Evolutionary conservation across 495 filamentous ascomycete species (phyloP).

Genomic region (Copromyces sp.): DNA sequence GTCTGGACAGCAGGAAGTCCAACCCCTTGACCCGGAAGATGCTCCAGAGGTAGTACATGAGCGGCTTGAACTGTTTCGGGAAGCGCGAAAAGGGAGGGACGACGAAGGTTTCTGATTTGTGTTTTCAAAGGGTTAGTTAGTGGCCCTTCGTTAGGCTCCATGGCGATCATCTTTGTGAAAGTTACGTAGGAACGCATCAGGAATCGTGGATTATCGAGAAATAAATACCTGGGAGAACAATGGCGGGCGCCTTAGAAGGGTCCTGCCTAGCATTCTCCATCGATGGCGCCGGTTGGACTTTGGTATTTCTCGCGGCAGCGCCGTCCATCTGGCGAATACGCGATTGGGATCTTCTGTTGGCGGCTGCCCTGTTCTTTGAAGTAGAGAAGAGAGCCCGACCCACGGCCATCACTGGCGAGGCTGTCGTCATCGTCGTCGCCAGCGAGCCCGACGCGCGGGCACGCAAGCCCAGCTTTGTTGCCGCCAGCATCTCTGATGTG

Average conservation of each 20-base stretch:
- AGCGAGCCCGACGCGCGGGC: constrained; percentile 3
- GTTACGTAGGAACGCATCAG: not conserved
- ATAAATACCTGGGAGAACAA: constrained; percentile 2
- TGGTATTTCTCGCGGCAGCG: not conserved
- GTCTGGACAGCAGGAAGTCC: not conserved
- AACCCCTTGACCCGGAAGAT: constrained; percentile 10
- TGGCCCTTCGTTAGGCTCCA: not conserved
- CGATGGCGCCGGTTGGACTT: not conserved
- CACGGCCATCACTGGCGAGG: not conserved
- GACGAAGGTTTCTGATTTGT: constrained; percentile 17
- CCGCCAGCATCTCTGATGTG: not conserved
- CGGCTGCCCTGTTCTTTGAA: not conserved
- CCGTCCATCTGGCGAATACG: not conserved
- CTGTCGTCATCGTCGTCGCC: not conserved
- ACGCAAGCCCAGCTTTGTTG: constrained; percentile 3
- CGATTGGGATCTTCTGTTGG: not conserved
- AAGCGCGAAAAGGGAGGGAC: constrained; percentile 13
- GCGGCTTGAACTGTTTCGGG: constrained; percentile 4
- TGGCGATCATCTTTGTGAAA: not conserved
- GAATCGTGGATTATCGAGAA: not conserved
- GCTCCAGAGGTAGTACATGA: constrained; percentile 7
- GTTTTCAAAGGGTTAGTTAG: not conserved
- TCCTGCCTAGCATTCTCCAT: not conserved
- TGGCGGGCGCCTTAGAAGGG: not conserved
- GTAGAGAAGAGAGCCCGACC: not conserved